Conservation (phyloP, 2,329 filamentous ascomycete genomes). For the Curvularia sp. region DNA sequence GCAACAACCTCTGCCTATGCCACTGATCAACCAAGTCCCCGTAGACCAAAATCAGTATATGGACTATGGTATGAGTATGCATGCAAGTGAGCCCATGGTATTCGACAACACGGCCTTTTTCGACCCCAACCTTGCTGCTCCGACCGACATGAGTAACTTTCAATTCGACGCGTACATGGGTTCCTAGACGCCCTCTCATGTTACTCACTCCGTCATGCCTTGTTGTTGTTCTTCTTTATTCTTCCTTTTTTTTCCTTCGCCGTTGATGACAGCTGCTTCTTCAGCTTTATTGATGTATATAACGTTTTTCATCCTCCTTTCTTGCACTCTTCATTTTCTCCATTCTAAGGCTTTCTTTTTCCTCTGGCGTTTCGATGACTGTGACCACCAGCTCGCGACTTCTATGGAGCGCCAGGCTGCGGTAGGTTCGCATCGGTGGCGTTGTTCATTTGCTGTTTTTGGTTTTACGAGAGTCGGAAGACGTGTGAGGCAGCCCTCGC, state of each 20-base stretch:
- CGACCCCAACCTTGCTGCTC: constrained; percentile 21
- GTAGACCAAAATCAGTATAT: constrained; percentile 28
- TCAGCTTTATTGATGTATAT: constrained; percentile 16
- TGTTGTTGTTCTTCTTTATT: background rate
- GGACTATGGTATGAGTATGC: constrained; percentile 34
- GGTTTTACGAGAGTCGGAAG: background rate
- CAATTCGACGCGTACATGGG: constrained; percentile 41
- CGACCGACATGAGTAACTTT: constrained; percentile 29
- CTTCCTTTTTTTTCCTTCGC: background rate
- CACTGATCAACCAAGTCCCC: constrained; percentile 19
- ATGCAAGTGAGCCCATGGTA: constrained; percentile 30
- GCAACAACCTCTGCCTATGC: constrained; percentile 21
- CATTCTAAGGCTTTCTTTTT: background rate
- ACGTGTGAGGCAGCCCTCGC: constrained; percentile 7
- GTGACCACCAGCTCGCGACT: constrained; percentile 31
- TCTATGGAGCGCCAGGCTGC: constrained; percentile 21
- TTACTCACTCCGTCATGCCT: too few species aligned
- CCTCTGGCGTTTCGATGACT: constrained; percentile 26
- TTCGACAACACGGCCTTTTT: constrained; percentile 31
- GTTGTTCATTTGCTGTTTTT: background rate
- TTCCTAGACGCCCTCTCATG: constrained; percentile 2
- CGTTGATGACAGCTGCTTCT: background rate
- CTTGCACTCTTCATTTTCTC: background rate
- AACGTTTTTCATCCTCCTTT: constrained; percentile 11
- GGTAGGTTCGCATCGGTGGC: constrained; percentile 36